Conservation (phyloP, 2,329 filamentous ascomycete species). For the Colletotrichum brevisporum region DNA sequence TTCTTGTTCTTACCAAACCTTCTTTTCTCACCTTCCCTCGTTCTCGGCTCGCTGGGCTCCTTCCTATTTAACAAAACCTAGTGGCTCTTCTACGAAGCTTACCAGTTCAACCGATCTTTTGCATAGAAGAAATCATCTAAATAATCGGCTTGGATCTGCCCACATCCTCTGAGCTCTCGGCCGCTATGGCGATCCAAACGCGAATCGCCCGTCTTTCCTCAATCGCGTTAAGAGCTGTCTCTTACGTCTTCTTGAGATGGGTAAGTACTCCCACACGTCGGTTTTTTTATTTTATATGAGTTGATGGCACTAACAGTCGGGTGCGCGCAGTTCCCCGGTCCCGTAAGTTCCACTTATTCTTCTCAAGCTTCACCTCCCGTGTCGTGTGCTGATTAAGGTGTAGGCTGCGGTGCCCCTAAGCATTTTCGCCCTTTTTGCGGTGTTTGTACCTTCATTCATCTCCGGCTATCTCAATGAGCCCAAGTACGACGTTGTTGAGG, state of each 20-base stretch:
- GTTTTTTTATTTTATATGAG: constrained; percentile 3
- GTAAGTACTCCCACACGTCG: constrained; percentile 51
- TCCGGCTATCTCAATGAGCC: constrained; percentile 69
- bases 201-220: constrained; percentile 60
- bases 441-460: constrained; percentile 77
- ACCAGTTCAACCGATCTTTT: background rate
- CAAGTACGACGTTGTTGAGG: constrained; percentile 71
- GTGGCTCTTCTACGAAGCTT: background rate
- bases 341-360: constrained; percentile 44
- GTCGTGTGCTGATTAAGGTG: constrained; percentile 19
- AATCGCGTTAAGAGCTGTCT: constrained; percentile 61
- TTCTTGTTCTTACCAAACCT: constrained; percentile 22
- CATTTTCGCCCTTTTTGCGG: constrained; percentile 72
- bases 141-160: constrained; percentile 46
- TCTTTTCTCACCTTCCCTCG: background rate
- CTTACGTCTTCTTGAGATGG: constrained; percentile 75
- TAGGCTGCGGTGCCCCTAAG: constrained; percentile 43
- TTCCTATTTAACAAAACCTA: constrained; percentile 24
- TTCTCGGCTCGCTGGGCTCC: constrained; percentile 13
- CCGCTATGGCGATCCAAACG: constrained; percentile 49
- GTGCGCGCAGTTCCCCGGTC: constrained; percentile 45
- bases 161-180: constrained; percentile 17
- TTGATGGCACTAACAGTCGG: constrained; percentile 2
- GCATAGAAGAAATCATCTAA: constrained; percentile 42
- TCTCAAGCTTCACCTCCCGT: background rate